A percentile compares a stretch with the other conserved stretches of the same genome.
Conservation (phyloP, 352 stramenopile genomes). For the Phytophthora idaei region DNA sequence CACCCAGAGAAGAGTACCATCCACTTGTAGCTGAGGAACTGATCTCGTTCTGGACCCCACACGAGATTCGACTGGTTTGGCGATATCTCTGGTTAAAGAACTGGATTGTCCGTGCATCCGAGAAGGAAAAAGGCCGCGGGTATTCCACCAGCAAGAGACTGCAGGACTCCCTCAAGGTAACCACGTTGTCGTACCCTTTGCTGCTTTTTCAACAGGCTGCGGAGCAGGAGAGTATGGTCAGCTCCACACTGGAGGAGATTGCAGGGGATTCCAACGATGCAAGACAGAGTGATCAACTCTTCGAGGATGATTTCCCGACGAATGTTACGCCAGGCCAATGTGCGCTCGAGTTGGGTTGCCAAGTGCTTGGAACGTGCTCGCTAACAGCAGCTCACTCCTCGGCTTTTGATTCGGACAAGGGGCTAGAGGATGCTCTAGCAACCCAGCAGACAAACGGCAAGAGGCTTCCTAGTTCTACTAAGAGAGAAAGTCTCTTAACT, state of each 20-base stretch:
- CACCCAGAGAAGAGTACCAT: conserved; percentile 73
- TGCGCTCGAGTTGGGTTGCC: conserved; percentile 63
- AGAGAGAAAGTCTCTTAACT: conserved; percentile 46
- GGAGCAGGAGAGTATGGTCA: conserved; percentile 75
- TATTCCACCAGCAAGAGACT: conserved; percentile 71
- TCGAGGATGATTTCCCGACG: conserved; percentile 71
- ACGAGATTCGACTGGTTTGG: conserved; percentile 83
- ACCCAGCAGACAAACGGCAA: conserved; percentile 27
- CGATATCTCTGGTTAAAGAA: conserved; percentile 86
- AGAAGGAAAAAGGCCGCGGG: conserved; percentile 69
- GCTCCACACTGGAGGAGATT: conserved; percentile 67
- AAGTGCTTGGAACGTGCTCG: conserved; percentile 73
- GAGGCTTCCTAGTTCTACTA: conserved; percentile 23
- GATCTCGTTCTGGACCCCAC: conserved; percentile 76
- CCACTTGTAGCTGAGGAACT: conserved; percentile 81
- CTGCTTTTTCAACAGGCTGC: conserved; percentile 75
- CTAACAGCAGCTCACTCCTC: conserved; percentile 47
- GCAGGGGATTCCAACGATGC: conserved; percentile 18
- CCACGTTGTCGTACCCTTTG: conserved; percentile 70
- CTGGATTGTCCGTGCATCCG: conserved; percentile 81
- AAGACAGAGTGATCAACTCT: conserved; percentile 46
- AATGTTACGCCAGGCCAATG: conserved; percentile 77
- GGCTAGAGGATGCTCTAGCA: conserved; percentile 6
- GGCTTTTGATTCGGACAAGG: conserved; percentile 25
- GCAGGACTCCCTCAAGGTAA: conserved; percentile 74